Percentiles rank a stretch among this genome's conserved stretches.
phyloP scores from a whole-genome alignment of 2,329 filamentous ascomycete genomes.

The Chaetomium olivaceum region DNA sequence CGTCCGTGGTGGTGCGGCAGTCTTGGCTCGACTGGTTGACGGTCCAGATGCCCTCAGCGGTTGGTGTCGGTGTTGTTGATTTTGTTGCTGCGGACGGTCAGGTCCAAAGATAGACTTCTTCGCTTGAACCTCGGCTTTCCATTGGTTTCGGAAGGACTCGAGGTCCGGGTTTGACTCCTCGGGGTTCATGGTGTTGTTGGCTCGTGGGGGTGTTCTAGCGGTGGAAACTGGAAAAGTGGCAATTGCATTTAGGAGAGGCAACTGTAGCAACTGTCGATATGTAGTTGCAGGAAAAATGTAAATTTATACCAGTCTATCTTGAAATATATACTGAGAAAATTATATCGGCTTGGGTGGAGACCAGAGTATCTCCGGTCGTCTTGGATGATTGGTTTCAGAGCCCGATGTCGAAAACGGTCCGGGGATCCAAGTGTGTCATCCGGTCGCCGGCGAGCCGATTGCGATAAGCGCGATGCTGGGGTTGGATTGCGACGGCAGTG shows the following conservation, averaged over 20 bases:
- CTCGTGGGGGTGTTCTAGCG: neutral
- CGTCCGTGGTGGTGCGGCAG: slow-evolving; percentile 8
- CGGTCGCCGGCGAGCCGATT: slow-evolving; percentile 16
- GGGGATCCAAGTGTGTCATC: slow-evolving; percentile 16
- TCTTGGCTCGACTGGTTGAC: slow-evolving; percentile 12
- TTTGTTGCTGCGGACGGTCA: too few species aligned
- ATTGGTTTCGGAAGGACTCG: slow-evolving; percentile 81
- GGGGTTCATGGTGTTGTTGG: slow-evolving; percentile 30
- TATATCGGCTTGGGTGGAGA: too few species aligned
- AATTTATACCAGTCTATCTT: neutral
- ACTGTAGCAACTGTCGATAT: neutral
- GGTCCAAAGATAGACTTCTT: slow-evolving; percentile 33
- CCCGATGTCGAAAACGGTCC: neutral
- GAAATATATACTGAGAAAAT: neutral
- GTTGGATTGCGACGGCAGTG: neutral
- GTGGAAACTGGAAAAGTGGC: too few species aligned
- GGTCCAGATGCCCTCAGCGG: slow-evolving; percentile 9
- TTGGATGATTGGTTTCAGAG: neutral
- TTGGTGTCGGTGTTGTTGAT: slow-evolving; percentile 10
- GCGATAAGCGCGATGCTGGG: slow-evolving; percentile 7
- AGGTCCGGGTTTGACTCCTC: slow-evolving; percentile 66
- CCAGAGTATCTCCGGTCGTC: neutral
- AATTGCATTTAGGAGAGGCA: neutral
- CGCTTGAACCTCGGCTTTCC: slow-evolving; percentile 74
- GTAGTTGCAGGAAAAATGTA: neutral